Evolutionary conservation across 1,284 basidiomycete genomes (phyloP).

Genomic region (Malassezia cuniculi): DNA sequence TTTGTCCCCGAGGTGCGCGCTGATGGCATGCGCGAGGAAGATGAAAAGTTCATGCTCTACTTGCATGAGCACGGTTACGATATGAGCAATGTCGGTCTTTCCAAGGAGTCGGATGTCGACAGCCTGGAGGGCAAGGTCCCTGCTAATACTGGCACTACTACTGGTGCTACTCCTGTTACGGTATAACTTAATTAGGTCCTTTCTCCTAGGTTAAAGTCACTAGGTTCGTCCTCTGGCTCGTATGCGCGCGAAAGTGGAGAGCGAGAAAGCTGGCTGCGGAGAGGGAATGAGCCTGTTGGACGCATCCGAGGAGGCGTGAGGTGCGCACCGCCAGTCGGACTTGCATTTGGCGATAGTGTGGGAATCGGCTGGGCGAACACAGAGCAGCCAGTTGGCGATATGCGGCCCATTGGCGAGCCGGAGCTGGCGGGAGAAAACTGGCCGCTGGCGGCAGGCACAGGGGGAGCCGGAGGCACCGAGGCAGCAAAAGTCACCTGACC

Average conservation of each 20-base stretch:
- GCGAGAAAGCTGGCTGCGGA: not conserved
- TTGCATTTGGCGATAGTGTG: not conserved
- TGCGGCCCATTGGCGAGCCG: not conserved
- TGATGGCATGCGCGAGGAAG: slow-evolving; percentile 69
- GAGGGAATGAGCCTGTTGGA: not conserved
- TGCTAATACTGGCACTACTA: not conserved
- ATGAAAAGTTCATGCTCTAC: slow-evolving; percentile 50
- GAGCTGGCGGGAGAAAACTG: too few relatives aligned
- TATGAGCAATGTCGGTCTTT: slow-evolving; percentile 25
- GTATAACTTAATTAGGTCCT: too few relatives aligned
- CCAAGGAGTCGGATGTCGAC: not conserved
- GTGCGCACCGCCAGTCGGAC: not conserved
- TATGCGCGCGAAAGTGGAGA: slow-evolving; percentile 1
- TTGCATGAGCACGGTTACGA: slow-evolving; percentile 33
- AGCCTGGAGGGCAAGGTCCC: not conserved
- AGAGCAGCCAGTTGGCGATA: not conserved
- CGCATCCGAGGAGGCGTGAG: not conserved
- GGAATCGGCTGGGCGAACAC: too few relatives aligned
- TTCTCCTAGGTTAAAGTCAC: too few relatives aligned
- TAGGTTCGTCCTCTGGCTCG: too few relatives aligned
- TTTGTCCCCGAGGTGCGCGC: slow-evolving; percentile 62
- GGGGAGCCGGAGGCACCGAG: too few relatives aligned
- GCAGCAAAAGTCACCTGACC: too few relatives aligned
- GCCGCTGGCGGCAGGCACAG: too few relatives aligned
- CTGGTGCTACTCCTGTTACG: too few relatives aligned